A percentile compares a stretch with the other conserved stretches of the same genome.
phyloP scores from a whole-genome alignment of 2,329 filamentous ascomycete species.

The Orbilia blumenaviensis region DNA sequence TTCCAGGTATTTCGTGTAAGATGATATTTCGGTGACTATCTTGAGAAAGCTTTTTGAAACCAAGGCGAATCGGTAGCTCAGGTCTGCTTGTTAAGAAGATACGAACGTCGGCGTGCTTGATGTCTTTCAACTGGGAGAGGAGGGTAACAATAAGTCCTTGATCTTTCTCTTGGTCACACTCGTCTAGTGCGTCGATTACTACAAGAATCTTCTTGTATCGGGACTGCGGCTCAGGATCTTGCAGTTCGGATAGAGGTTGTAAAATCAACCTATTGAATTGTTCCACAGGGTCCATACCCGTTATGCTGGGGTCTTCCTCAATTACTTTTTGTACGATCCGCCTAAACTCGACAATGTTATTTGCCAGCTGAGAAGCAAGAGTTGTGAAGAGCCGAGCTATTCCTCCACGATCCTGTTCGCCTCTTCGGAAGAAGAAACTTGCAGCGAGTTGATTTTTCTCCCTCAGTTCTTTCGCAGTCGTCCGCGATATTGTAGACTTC shows the following conservation, averaged over 20 bases:
- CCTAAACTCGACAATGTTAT: not conserved
- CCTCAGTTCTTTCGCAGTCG: slow-evolving; percentile 10
- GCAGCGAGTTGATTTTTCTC: slow-evolving; percentile 28
- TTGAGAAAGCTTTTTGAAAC: slow-evolving; percentile 51
- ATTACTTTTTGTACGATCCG: slow-evolving; percentile 5
- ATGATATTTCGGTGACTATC: slow-evolving; percentile 31
- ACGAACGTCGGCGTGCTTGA: slow-evolving; percentile 42
- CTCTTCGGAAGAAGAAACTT: slow-evolving; percentile 46
- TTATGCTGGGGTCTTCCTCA: slow-evolving; percentile 5
- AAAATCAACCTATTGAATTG: slow-evolving; percentile 63
- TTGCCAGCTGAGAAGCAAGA: slow-evolving; percentile 16
- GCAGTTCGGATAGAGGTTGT: slow-evolving; percentile 58
- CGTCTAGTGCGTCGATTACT: slow-evolving; percentile 58
- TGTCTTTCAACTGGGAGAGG: slow-evolving; percentile 29
- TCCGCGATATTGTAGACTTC: slow-evolving; percentile 38
- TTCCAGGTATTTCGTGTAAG: slow-evolving; percentile 37
- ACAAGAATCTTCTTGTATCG: slow-evolving; percentile 28
- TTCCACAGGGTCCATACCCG: slow-evolving; percentile 57
- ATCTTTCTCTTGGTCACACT: slow-evolving; percentile 57
- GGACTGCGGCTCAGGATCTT: not conserved
- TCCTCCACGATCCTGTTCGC: slow-evolving; percentile 24
- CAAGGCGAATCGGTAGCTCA: slow-evolving; percentile 54
- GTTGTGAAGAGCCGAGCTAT: slow-evolving; percentile 45
- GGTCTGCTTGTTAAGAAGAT: slow-evolving; percentile 57
- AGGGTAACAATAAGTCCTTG: slow-evolving; percentile 52